These are phyloP conservation scores for Gyrodon lividus DNA, from an alignment of 768 basidiomycete genomes.

Conservation along the genomic window DNA sequence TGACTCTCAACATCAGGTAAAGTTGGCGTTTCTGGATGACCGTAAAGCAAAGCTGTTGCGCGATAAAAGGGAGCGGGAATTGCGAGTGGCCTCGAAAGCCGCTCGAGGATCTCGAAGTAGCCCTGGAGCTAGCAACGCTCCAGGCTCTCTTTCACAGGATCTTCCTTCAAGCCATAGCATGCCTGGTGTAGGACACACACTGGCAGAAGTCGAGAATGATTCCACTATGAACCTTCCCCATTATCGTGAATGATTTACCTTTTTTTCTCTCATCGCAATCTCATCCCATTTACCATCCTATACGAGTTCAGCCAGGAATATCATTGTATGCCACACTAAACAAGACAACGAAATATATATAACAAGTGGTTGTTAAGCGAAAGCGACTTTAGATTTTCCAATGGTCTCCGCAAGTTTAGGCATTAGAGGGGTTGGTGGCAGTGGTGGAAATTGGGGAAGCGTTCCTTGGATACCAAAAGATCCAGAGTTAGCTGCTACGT, in stretches of 20 bases:
- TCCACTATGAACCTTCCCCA: conserved; percentile 18
- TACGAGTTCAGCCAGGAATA: not conserved
- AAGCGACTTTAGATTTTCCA: conserved; percentile 6
- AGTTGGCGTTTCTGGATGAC: conserved; percentile 77
- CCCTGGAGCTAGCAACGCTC: not conserved
- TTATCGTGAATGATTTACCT: conserved; percentile 8
- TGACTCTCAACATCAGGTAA: conserved; percentile 48
- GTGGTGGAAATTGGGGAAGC: conserved; percentile 37
- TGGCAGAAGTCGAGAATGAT: conserved; percentile 9
- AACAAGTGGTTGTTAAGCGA: conserved; percentile 3
- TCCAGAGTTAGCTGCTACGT: not conserved
- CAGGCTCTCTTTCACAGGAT: not conserved
- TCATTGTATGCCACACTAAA: not conserved
- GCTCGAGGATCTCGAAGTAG: conserved; percentile 3
- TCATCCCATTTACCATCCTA: not conserved
- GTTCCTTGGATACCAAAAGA: not conserved
- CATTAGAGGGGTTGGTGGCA: conserved; percentile 31
- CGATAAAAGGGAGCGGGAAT: conserved; percentile 60
- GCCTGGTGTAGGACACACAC: conserved; percentile 26
- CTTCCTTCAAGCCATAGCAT: conserved; percentile 8
- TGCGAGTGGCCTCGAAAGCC: conserved; percentile 40
- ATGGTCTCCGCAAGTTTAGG: conserved; percentile 15
- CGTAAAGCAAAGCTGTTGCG: conserved; percentile 53
- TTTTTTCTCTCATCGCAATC: not conserved
- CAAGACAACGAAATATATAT: not conserved